Percentiles rank a stretch among this genome's conserved stretches.
These are phyloP conservation scores for Pleurotus tuber-regium DNA, from an alignment of 768 basidiomycete genomes.

Conservation along the genomic window DNA sequence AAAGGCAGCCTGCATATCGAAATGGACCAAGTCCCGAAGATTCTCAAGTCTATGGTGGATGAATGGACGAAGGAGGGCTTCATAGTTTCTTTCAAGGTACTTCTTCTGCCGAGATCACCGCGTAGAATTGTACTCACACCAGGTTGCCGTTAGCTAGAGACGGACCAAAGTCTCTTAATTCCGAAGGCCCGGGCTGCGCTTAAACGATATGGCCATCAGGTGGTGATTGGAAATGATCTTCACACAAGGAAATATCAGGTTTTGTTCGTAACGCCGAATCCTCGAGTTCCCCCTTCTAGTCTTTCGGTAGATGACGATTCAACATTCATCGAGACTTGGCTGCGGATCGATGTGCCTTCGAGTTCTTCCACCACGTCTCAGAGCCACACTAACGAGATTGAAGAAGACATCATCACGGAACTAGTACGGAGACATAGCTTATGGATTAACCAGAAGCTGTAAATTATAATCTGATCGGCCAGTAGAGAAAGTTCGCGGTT, in stretches of 20 bases:
- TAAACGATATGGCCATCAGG: constrained; percentile 93
- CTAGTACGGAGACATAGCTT: constrained; percentile 68
- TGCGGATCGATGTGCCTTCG: constrained; percentile 51
- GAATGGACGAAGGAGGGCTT: constrained; percentile 92
- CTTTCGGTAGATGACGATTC: constrained; percentile 11
- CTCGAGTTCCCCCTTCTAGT: constrained; percentile 14
- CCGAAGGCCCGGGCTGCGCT: constrained; percentile 90
- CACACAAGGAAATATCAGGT: constrained; percentile 89
- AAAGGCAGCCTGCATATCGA: constrained; percentile 92
- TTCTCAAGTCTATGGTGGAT: constrained; percentile 87
- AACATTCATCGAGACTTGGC: constrained; percentile 56
- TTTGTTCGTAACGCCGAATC: constrained; percentile 75
- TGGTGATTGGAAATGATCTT: constrained; percentile 97
- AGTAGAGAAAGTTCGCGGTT: background rate
- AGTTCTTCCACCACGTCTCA: constrained; percentile 29
- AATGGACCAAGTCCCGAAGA: constrained; percentile 99
- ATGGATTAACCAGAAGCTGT: constrained; percentile 52
- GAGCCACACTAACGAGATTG: constrained; percentile 71
- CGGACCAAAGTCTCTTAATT: constrained; percentile 76
- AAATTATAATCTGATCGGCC: background rate
- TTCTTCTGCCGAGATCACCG: background rate
- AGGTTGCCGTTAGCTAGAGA: constrained; percentile 71
- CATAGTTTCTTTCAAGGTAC: constrained; percentile 96
- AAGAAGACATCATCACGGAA: constrained; percentile 84
- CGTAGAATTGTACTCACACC: background rate